phyloP scores from a whole-genome alignment of 768 basidiomycete genomes.

The Ephemerocybe angulata region DNA sequence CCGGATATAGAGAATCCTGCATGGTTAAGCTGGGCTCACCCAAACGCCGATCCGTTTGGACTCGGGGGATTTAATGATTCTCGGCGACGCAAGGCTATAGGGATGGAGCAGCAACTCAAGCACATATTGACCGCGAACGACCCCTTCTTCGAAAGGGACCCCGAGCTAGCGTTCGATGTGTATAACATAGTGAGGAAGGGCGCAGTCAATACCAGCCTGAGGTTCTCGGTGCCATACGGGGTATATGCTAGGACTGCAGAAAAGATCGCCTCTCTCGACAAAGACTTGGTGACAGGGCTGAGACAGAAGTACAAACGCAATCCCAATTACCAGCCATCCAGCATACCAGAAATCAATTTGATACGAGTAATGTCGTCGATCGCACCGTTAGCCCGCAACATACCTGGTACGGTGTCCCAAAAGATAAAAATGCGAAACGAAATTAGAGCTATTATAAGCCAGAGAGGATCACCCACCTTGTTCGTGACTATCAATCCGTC shows the following conservation, averaged over 20 bases:
- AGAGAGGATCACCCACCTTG: slow-evolving; percentile 15
- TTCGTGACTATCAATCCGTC: slow-evolving; percentile 22
- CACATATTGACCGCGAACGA: background rate
- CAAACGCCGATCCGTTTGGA: too few species aligned
- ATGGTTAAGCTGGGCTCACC: background rate
- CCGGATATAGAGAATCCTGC: background rate
- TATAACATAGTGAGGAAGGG: background rate
- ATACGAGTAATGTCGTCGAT: background rate
- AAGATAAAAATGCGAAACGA: slow-evolving; percentile 16
- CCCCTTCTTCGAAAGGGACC: too few species aligned
- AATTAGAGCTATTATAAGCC: slow-evolving; percentile 13
- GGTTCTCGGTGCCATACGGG: background rate
- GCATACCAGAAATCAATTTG: background rate
- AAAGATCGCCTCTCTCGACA: background rate
- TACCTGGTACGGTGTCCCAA: slow-evolving; percentile 19
- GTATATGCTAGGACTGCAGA: background rate
- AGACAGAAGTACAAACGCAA: background rate
- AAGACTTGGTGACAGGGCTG: background rate
- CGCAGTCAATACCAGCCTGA: background rate
- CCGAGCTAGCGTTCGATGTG: background rate
- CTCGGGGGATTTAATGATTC: background rate
- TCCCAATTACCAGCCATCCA: background rate
- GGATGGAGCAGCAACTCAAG: background rate
- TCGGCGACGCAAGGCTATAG: background rate
- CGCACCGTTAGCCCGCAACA: slow-evolving; percentile 7